phyloP scores from a whole-genome alignment of 1,284 basidiomycete genomes.

The Cryptococcus jaspeensis region DNA sequence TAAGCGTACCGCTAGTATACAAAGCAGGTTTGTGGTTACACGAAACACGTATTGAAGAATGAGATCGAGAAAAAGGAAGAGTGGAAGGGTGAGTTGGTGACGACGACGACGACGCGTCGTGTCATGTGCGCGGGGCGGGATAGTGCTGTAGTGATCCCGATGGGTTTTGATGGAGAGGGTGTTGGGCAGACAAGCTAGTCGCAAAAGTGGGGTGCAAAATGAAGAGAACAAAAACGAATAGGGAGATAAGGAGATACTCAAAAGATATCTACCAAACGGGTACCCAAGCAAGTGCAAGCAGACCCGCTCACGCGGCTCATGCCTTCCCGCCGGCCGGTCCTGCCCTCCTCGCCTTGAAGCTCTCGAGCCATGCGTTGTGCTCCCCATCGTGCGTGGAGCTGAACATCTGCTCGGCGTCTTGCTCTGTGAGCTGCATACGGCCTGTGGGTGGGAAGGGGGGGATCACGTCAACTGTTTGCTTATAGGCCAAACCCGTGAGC shows the following conservation, averaged over 20 bases:
- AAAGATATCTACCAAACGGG: too few species aligned
- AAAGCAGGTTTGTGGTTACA: too few species aligned
- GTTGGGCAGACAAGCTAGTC: neutral
- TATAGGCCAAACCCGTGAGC: neutral
- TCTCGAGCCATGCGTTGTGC: conserved; percentile 7
- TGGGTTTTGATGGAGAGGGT: neutral
- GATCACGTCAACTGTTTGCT: neutral
- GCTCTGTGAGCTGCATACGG: conserved; percentile 3
- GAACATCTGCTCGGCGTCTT: conserved; percentile 22
- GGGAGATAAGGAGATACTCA: too few species aligned
- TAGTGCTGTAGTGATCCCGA: neutral
- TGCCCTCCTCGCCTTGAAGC: conserved; percentile 3
- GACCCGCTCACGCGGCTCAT: too few species aligned
- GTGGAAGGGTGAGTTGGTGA: neutral
- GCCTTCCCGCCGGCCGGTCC: too few species aligned
- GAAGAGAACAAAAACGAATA: neutral
- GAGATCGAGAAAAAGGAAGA: neutral
- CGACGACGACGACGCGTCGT: neutral
- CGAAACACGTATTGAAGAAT: too few species aligned
- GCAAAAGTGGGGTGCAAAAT: neutral
- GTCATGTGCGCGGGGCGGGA: neutral
- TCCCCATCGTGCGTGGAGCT: neutral
- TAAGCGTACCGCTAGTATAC: too few species aligned
- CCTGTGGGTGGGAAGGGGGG: neutral
- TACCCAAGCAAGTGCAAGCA: too few species aligned